A percentile compares a stretch with the other conserved stretches of the same genome.
phyloP scores from a whole-genome alignment of 2,329 filamentous ascomycete genomes.

The Xylaria sp. region DNA sequence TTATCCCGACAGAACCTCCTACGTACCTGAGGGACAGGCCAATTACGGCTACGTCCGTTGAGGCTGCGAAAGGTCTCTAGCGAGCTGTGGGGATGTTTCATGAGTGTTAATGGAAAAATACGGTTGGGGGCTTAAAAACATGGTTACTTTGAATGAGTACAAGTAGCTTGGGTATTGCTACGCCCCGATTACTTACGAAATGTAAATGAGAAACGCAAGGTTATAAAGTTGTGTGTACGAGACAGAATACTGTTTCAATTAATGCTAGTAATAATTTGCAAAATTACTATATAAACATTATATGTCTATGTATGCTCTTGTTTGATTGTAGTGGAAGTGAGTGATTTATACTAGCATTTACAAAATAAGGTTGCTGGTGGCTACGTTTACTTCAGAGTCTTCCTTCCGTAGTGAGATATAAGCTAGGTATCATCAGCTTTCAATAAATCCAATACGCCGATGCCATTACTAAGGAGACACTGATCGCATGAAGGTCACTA shows the following conservation, averaged over 20 bases:
- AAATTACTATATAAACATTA: no score
- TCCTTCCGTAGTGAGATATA: no score
- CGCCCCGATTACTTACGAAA: background rate
- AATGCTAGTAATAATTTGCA: constrained; percentile 3
- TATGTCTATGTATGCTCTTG: no score
- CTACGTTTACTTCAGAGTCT: no score
- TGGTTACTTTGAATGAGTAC: background rate
- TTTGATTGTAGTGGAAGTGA: no score
- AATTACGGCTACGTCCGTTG: constrained; percentile 28
- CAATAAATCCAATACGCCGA: no score
- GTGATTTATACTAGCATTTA: no score
- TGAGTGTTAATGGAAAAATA: background rate
- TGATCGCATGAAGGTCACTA: background rate
- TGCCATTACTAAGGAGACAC: background rate
- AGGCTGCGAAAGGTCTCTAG: background rate
- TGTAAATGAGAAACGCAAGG: background rate
- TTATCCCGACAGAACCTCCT: constrained; percentile 36
- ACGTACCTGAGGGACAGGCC: constrained; percentile 28
- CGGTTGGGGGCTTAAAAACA: background rate
- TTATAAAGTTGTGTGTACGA: constrained; percentile 7
- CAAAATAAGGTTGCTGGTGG: no score
- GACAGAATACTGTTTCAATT: background rate
- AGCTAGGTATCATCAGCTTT: no score
- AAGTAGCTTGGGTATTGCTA: background rate
- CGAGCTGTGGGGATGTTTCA: background rate